Evolutionary conservation across 2,329 filamentous ascomycete genomes (phyloP).

Genomic region (Elsinoe australis): DNA sequence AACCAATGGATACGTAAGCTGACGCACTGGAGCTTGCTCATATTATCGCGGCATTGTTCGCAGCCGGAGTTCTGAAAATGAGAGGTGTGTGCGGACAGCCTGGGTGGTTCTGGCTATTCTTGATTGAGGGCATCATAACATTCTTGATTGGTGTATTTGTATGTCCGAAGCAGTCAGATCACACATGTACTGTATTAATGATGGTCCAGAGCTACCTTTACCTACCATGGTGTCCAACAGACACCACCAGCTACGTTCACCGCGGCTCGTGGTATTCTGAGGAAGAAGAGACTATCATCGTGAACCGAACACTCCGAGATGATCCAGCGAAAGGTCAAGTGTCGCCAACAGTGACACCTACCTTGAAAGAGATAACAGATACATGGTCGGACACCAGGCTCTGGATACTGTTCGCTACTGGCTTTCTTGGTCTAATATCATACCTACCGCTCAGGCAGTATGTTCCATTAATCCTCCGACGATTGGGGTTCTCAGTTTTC

Average conservation of each 20-base stretch:
- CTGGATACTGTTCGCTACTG: slow-evolving; percentile 41
- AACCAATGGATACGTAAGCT: slow-evolving; percentile 2
- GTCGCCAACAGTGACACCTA: slow-evolving; percentile 15
- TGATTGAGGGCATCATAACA: slow-evolving; percentile 19
- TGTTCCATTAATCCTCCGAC: slow-evolving; percentile 51
- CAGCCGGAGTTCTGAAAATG: slow-evolving; percentile 20
- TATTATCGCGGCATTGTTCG: slow-evolving; percentile 19
- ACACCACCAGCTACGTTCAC: slow-evolving; percentile 25
- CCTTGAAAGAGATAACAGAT: slow-evolving; percentile 14
- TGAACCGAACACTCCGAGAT: slow-evolving; percentile 23
- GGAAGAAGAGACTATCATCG: slow-evolving; percentile 28
- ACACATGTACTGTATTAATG: neutral
- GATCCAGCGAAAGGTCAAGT: slow-evolving; percentile 20
- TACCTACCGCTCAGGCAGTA: slow-evolving; percentile 45
- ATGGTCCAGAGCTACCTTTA: slow-evolving; percentile 27
- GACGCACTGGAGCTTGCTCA: slow-evolving; percentile 16
- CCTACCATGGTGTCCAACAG: slow-evolving; percentile 27
- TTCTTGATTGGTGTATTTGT: slow-evolving; percentile 19
- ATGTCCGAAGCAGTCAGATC: neutral
- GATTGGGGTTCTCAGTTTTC: slow-evolving; percentile 43
- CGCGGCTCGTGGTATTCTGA: slow-evolving; percentile 27
- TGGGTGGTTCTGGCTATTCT: slow-evolving; percentile 22
- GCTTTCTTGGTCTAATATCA: slow-evolving; percentile 49
- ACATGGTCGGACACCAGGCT: slow-evolving; percentile 8
- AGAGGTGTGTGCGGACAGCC: slow-evolving; percentile 18